Evolutionary conservation across 2,329 filamentous ascomycete species (phyloP), one percentile per base, ranked within the genome.

Genomic region (Dothistroma pini): DNA sequence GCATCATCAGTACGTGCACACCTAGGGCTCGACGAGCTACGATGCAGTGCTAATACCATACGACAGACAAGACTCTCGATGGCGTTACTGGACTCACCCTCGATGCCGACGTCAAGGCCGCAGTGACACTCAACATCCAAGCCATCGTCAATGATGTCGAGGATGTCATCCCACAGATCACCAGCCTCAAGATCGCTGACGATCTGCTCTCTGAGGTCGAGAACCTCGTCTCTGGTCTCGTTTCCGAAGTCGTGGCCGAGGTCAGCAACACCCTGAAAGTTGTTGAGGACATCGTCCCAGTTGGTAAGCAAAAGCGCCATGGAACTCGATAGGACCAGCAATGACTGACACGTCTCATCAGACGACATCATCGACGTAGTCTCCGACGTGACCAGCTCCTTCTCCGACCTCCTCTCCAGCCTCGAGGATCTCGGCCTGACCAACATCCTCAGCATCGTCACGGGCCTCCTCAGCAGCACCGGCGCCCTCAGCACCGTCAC

Each of bases 361-460:
- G 64, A 64, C 51, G 32, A 50, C 16, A 58, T 62, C 59, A 47
- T 14, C 53, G 41, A 19, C 31, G 44, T 53, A 19, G 49, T 60
- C 41, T 53, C 48, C 22, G 19, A 21, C 31, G 55, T 66, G 34
- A 59, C 62, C 35, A 34, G 32, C 21, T 16, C 58, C 41, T 25
- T 64, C 57, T 52, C 51, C 35, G 47, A 31, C 47, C 58, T 66
- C 58, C 57, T 66, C 55, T 53, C 22, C 41, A 52, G 57, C 25
- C 53, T 63, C n/a, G 58, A 65, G 44, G 47, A 38, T 31, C 51
- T 65, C 38, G 35, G 53, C 44, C 57, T 65, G 48, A 57, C 53
- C 35, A 58, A 58, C 60, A 48, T 63, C 38, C 56, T 65, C 53
- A 54, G 58, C 56, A 49, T 48, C n/a, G 51, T 63, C 55, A 57